Evolutionary conservation across 495 filamentous ascomycete species (phyloP).

Genomic region (Daldinia grandis): DNA sequence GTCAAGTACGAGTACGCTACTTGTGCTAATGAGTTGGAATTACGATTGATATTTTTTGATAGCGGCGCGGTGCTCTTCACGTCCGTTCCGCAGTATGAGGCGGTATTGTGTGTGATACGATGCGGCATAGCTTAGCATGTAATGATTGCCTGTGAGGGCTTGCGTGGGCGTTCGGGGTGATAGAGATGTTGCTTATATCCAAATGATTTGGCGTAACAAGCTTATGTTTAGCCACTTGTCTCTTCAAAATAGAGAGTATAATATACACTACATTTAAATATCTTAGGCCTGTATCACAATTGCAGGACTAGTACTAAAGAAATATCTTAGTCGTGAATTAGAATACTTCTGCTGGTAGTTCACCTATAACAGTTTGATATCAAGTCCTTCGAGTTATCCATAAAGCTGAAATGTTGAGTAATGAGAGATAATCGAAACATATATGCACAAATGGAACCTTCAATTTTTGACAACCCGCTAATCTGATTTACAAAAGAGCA

Average conservation of each 20-base stretch:
- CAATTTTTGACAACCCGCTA: slow-evolving; percentile 41
- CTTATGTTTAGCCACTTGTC: not conserved
- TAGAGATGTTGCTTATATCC: not conserved
- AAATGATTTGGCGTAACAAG: not conserved
- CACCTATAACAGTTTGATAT: not conserved
- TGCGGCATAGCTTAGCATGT: slow-evolving; percentile 14
- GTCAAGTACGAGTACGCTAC: not conserved
- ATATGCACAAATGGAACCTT: slow-evolving; percentile 42
- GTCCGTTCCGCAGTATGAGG: not conserved
- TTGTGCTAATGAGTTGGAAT: not conserved
- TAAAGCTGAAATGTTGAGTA: not conserved
- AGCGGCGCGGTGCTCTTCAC: not conserved
- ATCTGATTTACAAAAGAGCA: slow-evolving; percentile 43
- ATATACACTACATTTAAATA: not conserved
- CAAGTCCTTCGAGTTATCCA: not conserved
- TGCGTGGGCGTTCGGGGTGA: slow-evolving; percentile 13
- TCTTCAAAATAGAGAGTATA: not conserved
- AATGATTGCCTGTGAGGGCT: slow-evolving; percentile 10
- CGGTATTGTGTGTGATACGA: not conserved
- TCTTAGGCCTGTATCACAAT: not conserved
- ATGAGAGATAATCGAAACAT: not conserved
- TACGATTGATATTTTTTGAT: not conserved
- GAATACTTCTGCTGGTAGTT: not conserved
- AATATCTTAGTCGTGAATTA: not conserved
- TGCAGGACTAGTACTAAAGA: not conserved